Evolutionary conservation across 2,329 filamentous ascomycete species (phyloP), one percentile per base, ranked within the genome.

Genomic region (Lecanoromycetidae sp.): DNA sequence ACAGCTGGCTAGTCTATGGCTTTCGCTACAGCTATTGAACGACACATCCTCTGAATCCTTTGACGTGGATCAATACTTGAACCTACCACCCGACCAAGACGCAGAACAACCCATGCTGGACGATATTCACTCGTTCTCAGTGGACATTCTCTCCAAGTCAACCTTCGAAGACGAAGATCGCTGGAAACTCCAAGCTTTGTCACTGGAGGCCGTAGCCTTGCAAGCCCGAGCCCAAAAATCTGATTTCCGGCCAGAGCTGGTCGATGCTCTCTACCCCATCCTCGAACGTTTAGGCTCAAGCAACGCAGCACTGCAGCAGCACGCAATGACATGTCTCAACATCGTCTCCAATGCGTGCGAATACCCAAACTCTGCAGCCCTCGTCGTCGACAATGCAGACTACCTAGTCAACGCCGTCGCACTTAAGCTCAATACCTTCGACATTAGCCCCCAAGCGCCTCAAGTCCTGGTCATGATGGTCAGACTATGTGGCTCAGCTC

Each of bases 401-500:
- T 98, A 98, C 61, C 84, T 98, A 65, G 82, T 96, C 51, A 96
- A 96, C 59, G 86, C 91, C 0, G 79, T 98, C 13, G 86, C 85
- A 0, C 66, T 96, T 51, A 84, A 87, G 52, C 74, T 98, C 6
- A 95, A 94, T 57, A 86, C 85, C 0, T 86, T 95, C 54, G 87
- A 95, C 54, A 82, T 96, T 44, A 90, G 87, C 0, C 88, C 90
- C 1, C 84, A 94, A 53, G 87, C 87, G 3, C 87, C 88, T 2
- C 84, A 90, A 55, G 91, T 96, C 2, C 66, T 98, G 40, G 75
- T 83, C 5, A 95, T 98, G 88, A 93, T 96, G 84, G 80, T 96
- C 51, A 80, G 77, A 22, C 74, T 98, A 12, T 86, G 87, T 15
- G 91, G 91, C 0, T 80, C 87, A 1, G 74, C 73, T 6, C 63